Percentiles rank a stretch among this genome's conserved stretches.
Evolutionary conservation across 352 stramenopile genomes (phyloP).

Genomic region (Elongisporangium senticosum): DNA sequence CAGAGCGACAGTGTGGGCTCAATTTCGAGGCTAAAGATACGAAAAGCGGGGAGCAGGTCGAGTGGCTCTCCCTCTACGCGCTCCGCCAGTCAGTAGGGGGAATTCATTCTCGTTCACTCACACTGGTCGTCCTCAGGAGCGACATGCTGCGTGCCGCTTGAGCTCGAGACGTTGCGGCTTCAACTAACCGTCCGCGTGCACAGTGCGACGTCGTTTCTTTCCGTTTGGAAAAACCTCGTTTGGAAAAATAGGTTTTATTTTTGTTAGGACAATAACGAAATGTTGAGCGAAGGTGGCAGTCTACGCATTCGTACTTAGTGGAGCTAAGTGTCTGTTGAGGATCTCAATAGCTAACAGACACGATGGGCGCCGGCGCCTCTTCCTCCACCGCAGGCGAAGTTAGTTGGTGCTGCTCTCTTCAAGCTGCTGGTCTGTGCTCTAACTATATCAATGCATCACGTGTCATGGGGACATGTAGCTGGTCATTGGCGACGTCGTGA

Average conservation of each 20-base stretch:
- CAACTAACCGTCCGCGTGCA: not conserved
- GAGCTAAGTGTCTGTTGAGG: not conserved
- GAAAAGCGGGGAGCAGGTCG: not conserved
- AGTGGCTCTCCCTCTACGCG: not conserved
- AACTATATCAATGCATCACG: no score
- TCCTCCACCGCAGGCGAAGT: not conserved
- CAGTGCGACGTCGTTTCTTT: not conserved
- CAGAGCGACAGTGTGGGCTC: not conserved
- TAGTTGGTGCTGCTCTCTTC: not conserved
- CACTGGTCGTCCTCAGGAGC: slow-evolving; percentile 74
- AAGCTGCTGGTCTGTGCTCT: no score
- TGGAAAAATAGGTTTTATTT: not conserved
- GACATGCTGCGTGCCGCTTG: slow-evolving; percentile 40
- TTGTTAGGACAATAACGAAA: not conserved
- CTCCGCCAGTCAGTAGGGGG: not conserved
- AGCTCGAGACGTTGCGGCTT: slow-evolving; percentile 2
- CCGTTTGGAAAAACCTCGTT: not conserved
- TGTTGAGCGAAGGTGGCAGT: no score
- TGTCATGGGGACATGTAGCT: slow-evolving; percentile 19
- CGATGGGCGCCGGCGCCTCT: not conserved
- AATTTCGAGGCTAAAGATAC: not conserved
- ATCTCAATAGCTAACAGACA: not conserved
- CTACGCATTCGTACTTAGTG: not conserved
- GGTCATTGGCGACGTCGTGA: slow-evolving; percentile 55
- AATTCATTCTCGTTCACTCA: slow-evolving; percentile 12